Base-by-base conservation (phyloP, 2,329 filamentous ascomycete species). In the Monilinia aucupariae region DNA sequence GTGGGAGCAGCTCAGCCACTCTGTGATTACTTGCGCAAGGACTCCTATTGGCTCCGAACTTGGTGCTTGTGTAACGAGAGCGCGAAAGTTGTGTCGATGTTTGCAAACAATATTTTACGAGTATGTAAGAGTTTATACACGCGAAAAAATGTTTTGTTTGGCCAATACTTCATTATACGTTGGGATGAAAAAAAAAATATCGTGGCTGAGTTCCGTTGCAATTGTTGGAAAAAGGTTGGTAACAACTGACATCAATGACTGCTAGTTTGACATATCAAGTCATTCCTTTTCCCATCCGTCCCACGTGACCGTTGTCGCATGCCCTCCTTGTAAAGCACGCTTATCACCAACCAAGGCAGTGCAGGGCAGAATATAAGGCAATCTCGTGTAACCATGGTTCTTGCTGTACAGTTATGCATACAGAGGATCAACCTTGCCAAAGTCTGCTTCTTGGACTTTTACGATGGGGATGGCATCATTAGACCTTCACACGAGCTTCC, bases 1-100 rank as follows among this genome's bases (percentile, higher is more conserved):
- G 32, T 50, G 37, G 34, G 49, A 54, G 27, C 61, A 54, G 27
- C 61, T 60, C 61, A 63, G 61, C 61, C 61, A 63, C 61, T 30
- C 41, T 13, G 39, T 17, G 20, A 56, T 5, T 49, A 43, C n/a
- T 56, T 63, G 54, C 54, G 54, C 48, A 13, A 37, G 54, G 10
- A 8, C 13, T 53, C 20, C 22, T 41, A 63, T 63, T 63, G 61
- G 61, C 54, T 39, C n/a, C 34, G 13, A 45, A 48, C 45, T 48
- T 53, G 39, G 9, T 61, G 39, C 49, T 15, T 54, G 59, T 55
- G 34, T 54, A n/a, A 43, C 20, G 32, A 62, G 52, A 55, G 52
- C 51, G 59, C 50, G 48, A 62, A 41, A 37, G 39, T 22, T 47
- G 15, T 2, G 41, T 48, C n/a, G 30, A 47, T 34, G 20, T 58